A percentile compares a stretch with the other conserved stretches of the same genome.
Conservation (phyloP, 257 asterid species). For the Rhazya stricta region DNA sequence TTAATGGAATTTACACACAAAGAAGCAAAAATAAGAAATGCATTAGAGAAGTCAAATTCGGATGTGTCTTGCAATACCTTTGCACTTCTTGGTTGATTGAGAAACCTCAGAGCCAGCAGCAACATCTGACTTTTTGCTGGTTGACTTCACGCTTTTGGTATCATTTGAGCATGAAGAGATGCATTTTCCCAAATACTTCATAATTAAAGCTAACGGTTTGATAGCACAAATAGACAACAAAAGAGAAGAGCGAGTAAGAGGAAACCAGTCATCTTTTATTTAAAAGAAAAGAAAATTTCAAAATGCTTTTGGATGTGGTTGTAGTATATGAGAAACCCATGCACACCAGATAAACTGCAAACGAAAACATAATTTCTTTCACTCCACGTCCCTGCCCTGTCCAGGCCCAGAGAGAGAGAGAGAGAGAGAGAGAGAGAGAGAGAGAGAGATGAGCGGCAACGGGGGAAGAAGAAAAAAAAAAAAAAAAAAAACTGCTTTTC, state of each 20-base stretch:
- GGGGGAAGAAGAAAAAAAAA: neutral
- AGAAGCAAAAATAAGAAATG: neutral
- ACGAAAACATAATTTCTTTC: neutral
- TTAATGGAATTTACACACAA: neutral
- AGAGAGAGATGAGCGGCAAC: neutral
- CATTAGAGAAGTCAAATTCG: neutral
- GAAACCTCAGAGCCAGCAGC: conserved; percentile 15
- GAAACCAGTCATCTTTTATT: neutral
- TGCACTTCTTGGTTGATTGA: conserved; percentile 7
- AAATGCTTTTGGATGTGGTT: neutral
- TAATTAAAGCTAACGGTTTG: conserved; percentile 25
- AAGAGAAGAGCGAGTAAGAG: neutral
- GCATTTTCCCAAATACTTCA: conserved; percentile 22
- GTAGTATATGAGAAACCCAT: neutral
- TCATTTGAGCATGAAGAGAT: conserved; percentile 16
- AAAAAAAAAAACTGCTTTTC: neutral
- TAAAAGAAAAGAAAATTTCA: neutral
- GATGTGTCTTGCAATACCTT: conserved; percentile 13
- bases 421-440: neutral
- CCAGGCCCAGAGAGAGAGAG: neutral
- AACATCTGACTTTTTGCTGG: conserved; percentile 8
- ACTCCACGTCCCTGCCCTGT: neutral
- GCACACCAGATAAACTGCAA: neutral
- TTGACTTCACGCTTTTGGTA: conserved; percentile 8
- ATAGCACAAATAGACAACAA: neutral